A percentile compares a stretch with the other conserved stretches of the same genome.
phyloP scores from a whole-genome alignment of 805 yeast species.

The Teunomyces gatunensis region DNA sequence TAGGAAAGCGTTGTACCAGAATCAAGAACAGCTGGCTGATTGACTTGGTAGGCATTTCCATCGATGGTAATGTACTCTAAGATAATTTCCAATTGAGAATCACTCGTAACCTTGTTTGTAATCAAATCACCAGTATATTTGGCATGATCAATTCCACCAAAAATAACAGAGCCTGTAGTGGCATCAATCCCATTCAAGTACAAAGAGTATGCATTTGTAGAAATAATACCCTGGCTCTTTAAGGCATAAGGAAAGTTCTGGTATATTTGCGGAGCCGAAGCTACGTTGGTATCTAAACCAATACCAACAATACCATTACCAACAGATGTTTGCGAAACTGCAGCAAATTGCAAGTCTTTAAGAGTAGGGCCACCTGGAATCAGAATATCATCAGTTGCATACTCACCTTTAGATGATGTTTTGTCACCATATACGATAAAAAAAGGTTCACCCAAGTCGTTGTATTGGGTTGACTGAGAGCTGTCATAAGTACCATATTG shows the following conservation, averaged over 20 bases:
- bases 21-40: slow-evolving; percentile 6
- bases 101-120: slow-evolving; percentile 1
- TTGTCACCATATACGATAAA: slow-evolving; percentile 7
- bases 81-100: slow-evolving; percentile 1
- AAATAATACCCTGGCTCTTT: slow-evolving; percentile 11
- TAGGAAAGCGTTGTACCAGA: slow-evolving; percentile 9
- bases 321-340: slow-evolving; percentile 1
- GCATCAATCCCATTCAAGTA: slow-evolving; percentile 12
- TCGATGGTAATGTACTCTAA: slow-evolving; percentile 2
- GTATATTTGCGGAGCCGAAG: slow-evolving; percentile 4
- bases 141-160: slow-evolving; percentile 21
- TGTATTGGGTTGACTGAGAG: slow-evolving; percentile 7
- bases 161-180: slow-evolving; percentile 13
- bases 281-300: slow-evolving; percentile 4
- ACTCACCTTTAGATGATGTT: slow-evolving; percentile 5
- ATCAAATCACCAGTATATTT: slow-evolving; percentile 14
- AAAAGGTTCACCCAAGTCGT: slow-evolving; percentile 4
- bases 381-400: slow-evolving; percentile 5
- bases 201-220: slow-evolving; percentile 12
- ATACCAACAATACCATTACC: slow-evolving; percentile 7
- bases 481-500: slow-evolving; percentile 10
- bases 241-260: slow-evolving; percentile 12
- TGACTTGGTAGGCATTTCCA: background rate
- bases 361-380: slow-evolving; percentile 7
- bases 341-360: slow-evolving; percentile 8